A percentile compares a stretch with the other conserved stretches of the same genome.
These are phyloP conservation scores for Picea abies DNA, from an alignment of 83 land plant genomes.

Conservation along the genomic window DNA sequence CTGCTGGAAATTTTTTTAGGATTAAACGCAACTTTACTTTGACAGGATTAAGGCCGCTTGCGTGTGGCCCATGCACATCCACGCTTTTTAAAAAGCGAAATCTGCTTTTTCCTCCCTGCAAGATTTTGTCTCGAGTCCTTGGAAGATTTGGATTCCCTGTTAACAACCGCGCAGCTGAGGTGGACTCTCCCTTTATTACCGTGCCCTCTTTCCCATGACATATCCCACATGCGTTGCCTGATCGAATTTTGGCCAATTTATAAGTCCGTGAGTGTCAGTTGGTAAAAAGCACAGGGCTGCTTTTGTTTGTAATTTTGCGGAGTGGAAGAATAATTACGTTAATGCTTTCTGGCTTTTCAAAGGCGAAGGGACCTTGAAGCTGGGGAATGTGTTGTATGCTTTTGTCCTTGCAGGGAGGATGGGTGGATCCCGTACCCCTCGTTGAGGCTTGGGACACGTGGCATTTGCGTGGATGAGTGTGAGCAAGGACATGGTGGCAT, in stretches of 20 bases:
- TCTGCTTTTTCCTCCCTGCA: neutral
- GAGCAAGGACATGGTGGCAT: neutral
- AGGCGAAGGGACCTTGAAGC: neutral
- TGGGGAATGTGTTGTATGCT: neutral
- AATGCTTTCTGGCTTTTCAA: neutral
- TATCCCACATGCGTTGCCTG: conserved; percentile 5
- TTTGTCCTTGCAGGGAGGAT: too few species aligned
- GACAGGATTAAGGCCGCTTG: too few species aligned
- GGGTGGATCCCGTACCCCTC: too few species aligned
- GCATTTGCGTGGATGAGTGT: neutral
- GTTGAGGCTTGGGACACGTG: neutral
- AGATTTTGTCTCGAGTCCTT: conserved; percentile 14
- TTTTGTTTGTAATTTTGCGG: conserved; percentile 7
- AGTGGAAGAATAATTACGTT: neutral
- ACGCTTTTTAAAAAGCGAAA: conserved; percentile 6
- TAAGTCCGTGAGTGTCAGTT: conserved; percentile 1
- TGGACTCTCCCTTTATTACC: neutral
- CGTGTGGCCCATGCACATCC: conserved; percentile 9
- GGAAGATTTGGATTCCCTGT: conserved; percentile 9
- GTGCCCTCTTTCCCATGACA: neutral
- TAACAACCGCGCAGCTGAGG: too few species aligned
- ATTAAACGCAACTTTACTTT: too few species aligned
- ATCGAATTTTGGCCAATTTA: neutral
- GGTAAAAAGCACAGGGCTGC: neutral
- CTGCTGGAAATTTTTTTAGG: too few species aligned